Evolutionary conservation across 2,329 filamentous ascomycete genomes (phyloP), one percentile per base, ranked within the genome.

Genomic region (Talaromyces atroroseus): DNA sequence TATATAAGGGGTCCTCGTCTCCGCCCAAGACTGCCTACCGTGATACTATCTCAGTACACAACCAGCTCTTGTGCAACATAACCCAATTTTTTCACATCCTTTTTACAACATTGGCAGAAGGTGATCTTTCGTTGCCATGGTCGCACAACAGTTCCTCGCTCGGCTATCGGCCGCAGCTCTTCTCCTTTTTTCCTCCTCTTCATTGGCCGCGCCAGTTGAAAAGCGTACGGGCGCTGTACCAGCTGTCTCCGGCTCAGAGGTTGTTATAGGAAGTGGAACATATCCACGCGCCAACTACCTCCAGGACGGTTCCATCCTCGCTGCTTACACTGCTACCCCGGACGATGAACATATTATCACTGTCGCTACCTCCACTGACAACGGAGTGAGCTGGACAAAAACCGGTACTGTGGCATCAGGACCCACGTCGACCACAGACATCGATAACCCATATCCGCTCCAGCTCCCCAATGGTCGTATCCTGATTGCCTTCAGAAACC

Each of bases 271-370:
- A 12, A 10, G 8, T 36, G 50, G 50, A 26, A 52, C 50, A 16
- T 52, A 52, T 18, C 50, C 50, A n/a, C 50, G 50, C 26, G 50
- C 50, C 16, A 52, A 52, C 50, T 52, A 21, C 20, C 21, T 52
- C n/a, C n/a, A 40, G 12, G 50, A 52, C 18, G 50, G 50, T 12
- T 36, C 50, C 3, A 52, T 52, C 18, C 36, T 52, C 40, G 50
- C 40, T 18, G 21, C 40, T 7, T 46, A 36, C 40, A 26, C 24
- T 21, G 50, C 26, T 20, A 34, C 40, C 38, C 36, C 40, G 8
- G 49, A 52, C 18, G 49, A 38, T 24, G 38, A 40, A 7, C 46
- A 46, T 20, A n/a, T 38, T 32, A 49, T 49, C 20, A 32, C 24
- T 21, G 24, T 49, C 6, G 46, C 23, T 10, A n/a, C 24, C 4